Evolutionary conservation across 106 monocot genomes (phyloP).

Genomic region (Acorus gramineus): DNA sequence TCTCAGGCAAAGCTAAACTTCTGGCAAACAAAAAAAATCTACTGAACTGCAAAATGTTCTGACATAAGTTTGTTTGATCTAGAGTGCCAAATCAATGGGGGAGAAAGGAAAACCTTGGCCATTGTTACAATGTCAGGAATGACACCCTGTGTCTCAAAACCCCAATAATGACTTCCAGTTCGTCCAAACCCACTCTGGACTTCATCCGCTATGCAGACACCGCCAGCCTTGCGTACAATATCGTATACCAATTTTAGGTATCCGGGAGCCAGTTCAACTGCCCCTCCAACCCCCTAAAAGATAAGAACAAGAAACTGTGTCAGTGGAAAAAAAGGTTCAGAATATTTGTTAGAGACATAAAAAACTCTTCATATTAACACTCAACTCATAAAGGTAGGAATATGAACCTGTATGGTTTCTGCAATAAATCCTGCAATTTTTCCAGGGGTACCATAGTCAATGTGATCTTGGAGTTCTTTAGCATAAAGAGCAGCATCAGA

Average conservation of each 20-base stretch:
- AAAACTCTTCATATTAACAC: too few species aligned
- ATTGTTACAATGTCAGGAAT: slow-evolving; percentile 97
- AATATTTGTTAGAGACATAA: too few species aligned
- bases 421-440: slow-evolving; percentile 97
- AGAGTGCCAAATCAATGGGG: neutral
- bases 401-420: slow-evolving; percentile 90
- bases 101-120: slow-evolving; percentile 69
- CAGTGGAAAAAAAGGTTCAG: neutral
- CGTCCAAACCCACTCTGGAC: slow-evolving; percentile 99
- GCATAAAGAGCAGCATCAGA: slow-evolving; percentile 74
- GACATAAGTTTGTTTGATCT: too few species aligned
- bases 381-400: neutral
- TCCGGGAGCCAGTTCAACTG: slow-evolving; percentile 91
- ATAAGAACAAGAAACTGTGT: neutral
- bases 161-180: slow-evolving; percentile 97
- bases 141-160: slow-evolving; percentile 87
- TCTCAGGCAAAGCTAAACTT: too few species aligned
- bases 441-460: slow-evolving; percentile 71
- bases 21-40: too few species aligned
- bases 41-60: too few species aligned
- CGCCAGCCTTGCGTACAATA: slow-evolving; percentile 71
- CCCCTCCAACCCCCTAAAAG: slow-evolving; percentile 80
- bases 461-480: slow-evolving; percentile 84
- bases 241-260: slow-evolving; percentile 83
- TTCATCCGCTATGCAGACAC: slow-evolving; percentile 97